Conservation (phyloP, 176 grass and related monocot genomes). For the Saccharum officinarum region DNA sequence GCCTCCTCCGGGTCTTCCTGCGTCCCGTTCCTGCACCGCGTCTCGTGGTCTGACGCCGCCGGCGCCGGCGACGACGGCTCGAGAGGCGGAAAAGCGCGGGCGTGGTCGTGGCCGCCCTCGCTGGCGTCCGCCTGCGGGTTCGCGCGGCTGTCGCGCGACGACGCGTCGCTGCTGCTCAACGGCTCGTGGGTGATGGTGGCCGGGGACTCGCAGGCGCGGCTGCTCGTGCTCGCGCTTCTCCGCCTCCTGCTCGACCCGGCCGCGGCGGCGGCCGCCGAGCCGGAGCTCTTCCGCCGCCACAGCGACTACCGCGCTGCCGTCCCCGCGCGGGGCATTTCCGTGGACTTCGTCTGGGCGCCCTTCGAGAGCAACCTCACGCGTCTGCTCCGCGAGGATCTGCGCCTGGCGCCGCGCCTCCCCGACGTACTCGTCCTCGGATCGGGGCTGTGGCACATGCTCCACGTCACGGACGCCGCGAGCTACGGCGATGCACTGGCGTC, state of each 20-base stretch:
- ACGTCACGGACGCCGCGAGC: constrained; percentile 46
- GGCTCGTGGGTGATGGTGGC: constrained; percentile 92
- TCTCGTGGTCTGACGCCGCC: constrained; percentile 50
- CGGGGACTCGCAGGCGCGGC: constrained; percentile 89
- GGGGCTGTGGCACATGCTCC: constrained; percentile 97
- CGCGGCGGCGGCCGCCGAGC: constrained; percentile 57
- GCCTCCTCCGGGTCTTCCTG: constrained; percentile 44
- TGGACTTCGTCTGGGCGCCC: constrained; percentile 95
- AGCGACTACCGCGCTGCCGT: constrained; percentile 67
- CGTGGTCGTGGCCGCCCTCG: constrained; percentile 72
- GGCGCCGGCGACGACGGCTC: background rate
- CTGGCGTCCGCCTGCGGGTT: constrained; percentile 63
- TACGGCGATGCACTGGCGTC: constrained; percentile 57
- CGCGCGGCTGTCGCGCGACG: constrained; percentile 58
- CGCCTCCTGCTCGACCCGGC: constrained; percentile 72
- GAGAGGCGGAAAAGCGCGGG: background rate
- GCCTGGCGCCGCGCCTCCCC: constrained; percentile 45
- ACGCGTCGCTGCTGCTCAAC: constrained; percentile 77
- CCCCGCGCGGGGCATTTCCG: constrained; percentile 53
- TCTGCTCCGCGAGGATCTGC: constrained; percentile 61
- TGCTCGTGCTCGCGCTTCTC: constrained; percentile 80
- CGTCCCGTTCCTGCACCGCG: constrained; percentile 61
- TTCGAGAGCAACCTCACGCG: constrained; percentile 82
- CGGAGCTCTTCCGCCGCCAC: constrained; percentile 88
- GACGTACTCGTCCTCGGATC: constrained; percentile 89